These are phyloP conservation scores for Fusarium albosuccineum DNA, from an alignment of 2,329 filamentous ascomycete genomes.

Conservation along the genomic window DNA sequence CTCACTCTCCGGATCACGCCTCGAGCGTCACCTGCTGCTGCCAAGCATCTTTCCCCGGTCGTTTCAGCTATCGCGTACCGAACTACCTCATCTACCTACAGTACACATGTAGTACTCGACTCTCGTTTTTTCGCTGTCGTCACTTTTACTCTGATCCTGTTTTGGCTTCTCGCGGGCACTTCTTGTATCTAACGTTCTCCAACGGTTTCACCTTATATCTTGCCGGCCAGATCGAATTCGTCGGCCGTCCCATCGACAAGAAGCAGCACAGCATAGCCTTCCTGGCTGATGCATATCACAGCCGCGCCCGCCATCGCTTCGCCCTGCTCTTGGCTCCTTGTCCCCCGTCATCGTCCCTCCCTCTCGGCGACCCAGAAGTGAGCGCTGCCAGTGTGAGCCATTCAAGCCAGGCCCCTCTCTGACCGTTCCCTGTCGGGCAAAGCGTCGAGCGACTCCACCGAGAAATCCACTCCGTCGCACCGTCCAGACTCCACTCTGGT, in stretches of 20 bases:
- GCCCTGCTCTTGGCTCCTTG: conserved; percentile 29
- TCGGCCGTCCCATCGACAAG: conserved; percentile 21
- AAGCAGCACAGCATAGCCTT: conserved; percentile 4
- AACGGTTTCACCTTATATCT: conserved; percentile 29
- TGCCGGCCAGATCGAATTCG: conserved; percentile 9
- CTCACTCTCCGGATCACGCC: not conserved
- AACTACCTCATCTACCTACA: not conserved
- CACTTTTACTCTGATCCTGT: conserved; percentile 24
- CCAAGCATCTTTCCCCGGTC: conserved; percentile 21
- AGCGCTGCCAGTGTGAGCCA: conserved; percentile 14
- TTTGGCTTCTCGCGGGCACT: conserved; percentile 8
- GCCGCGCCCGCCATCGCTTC: conserved; percentile 20
- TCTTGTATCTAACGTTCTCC: conserved; percentile 14
- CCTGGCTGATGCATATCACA: conserved; percentile 1
- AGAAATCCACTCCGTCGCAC: conserved; percentile 32
- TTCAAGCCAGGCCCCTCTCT: conserved; percentile 32
- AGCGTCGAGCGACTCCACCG: conserved; percentile 42
- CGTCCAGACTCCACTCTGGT: conserved; percentile 35
- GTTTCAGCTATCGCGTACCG: conserved; percentile 8
- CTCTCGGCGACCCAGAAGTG: conserved; percentile 22
- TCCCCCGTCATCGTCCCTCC: conserved; percentile 32
- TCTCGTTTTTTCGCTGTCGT: conserved; percentile 29
- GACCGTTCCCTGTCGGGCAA: conserved; percentile 40
- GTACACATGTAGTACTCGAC: not conserved
- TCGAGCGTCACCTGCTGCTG: conserved; percentile 13